Base-by-base conservation (phyloP, 108 stramenopile species). In the Pseudonitzschia multiseries region DNA sequence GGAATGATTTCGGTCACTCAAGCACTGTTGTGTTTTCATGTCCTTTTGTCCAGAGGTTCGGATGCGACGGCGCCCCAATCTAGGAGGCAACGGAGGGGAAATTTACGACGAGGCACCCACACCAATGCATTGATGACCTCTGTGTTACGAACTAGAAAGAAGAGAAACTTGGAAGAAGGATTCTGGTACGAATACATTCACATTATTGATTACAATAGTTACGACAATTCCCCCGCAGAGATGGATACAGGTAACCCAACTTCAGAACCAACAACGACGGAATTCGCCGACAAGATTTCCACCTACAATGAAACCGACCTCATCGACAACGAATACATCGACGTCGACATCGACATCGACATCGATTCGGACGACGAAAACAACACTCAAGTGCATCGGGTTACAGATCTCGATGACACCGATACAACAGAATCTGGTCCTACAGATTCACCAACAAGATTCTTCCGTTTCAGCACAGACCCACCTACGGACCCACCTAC, bases 1-100 rank as follows among this genome's bases (percentile, higher is more conserved):
- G n/a, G 12, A 54, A 15, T 54, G 53, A 8, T 54, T 24, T 54
- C 53, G 14, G 53, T 54, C 24, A 24, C 24, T 54, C n/a, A 24
- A 24, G 53, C 24, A 14, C 22, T 54, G 15, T 24, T 54, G 24
- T 54, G 8, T 24, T 24, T 54, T 8, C n/a, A 54, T 54, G 53
- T 54, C n/a, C 53, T 54, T 21, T 54, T 54, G 24, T 21, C 24
- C n/a, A 54, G 15, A 54, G 53, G 24, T 54, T 21, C 53, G 53
- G 53, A 54, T 8, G 53, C 53, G 24, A 54, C 24, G 53, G n/a
- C 53, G 14, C n/a, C 24, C 53, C 53, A 54, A 54, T 54, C 53
- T 8, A 54, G 22, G 14, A 54, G 15, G 24, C 53, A 8, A 15
- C 36, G 53, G 24, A 24, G 53, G 14, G 53, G 53, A 15, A 54